Base-by-base conservation (phyloP, 2,329 filamentous ascomycete genomes). In the Amesomyces nigricolor region DNA sequence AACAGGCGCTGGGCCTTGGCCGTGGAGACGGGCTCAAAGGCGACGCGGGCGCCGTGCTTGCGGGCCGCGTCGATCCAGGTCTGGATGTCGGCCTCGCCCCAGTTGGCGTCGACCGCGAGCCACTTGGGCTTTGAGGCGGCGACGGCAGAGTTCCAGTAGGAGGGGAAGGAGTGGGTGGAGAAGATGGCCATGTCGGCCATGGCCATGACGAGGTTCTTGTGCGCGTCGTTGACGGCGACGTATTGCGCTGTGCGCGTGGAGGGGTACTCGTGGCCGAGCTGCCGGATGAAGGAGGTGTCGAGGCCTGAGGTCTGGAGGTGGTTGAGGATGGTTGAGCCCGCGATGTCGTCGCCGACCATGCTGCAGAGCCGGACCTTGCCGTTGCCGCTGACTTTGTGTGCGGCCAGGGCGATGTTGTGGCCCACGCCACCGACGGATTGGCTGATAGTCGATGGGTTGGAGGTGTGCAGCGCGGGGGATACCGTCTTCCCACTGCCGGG, bases 181-280 rank as follows among this genome's bases (percentile, higher is more conserved):
- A 96, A 81, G 63, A 96, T 92, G 53, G 78, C 81, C 91, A 97
- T 96, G 67, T 97, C 94, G 4, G 92, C 91, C 89, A 96, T 95
- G 45, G 91, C 92, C 60, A 96, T 72, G n/a, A 91, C 79, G 2
- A 99, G 81, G 60, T 91, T 87, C 69, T 91, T 95, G 57, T 86
- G 82, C 0, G 77, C 76, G 66, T 95, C 88, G 68, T 97, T 99
- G 61, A 97, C 77, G 14, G 92, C 88, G 3, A 97, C 82, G 68
- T 97, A 97, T 69, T 96, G 91, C 0, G 91, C 90, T 2, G 92
- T 97, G 54, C 88, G 80, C 32, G 78, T 77, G 2, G 75, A 75
- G 19, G 70, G 72, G 57, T 74, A 73, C 43, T 77, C 70, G 14
- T 71, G 72, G 13, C 72, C 71, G 4, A 88, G 72, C 49, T 76